phyloP scores from a whole-genome alignment of 2,329 filamentous ascomycete species.

The Didymella glomerata region DNA sequence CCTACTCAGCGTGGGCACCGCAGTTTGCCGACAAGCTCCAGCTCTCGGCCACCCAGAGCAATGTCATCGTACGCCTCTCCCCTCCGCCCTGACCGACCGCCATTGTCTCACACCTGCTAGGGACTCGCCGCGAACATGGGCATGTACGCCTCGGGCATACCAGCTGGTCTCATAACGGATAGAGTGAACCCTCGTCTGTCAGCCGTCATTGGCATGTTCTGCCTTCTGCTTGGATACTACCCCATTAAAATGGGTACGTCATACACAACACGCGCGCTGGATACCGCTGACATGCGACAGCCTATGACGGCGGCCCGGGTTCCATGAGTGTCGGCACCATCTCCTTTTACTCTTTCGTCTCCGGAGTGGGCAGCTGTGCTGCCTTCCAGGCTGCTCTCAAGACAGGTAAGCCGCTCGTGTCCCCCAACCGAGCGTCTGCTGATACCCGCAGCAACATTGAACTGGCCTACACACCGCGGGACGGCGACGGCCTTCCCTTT shows the following conservation, averaged over 20 bases:
- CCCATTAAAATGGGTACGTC: conserved; percentile 71
- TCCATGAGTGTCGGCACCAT: conserved; percentile 66
- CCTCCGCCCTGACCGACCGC: not conserved
- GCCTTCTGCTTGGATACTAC: conserved; percentile 83
- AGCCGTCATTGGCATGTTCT: conserved; percentile 75
- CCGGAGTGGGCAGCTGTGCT: conserved; percentile 87
- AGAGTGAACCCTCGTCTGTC: conserved; percentile 79
- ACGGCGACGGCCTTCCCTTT: conserved; percentile 94
- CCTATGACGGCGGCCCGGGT: conserved; percentile 74
- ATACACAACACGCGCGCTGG: not conserved
- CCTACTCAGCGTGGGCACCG: conserved; percentile 96
- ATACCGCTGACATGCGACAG: conserved; percentile 55
- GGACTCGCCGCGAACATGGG: conserved; percentile 82
- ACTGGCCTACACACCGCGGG: conserved; percentile 89
- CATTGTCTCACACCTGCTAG: conserved; percentile 45
- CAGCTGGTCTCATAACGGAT: conserved; percentile 88
- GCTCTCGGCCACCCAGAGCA: conserved; percentile 90
- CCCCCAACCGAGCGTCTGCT: conserved; percentile 13
- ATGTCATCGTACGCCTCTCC: conserved; percentile 74
- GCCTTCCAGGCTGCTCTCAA: conserved; percentile 93
- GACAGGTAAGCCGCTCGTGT: conserved; percentile 55
- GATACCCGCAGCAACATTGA: conserved; percentile 72
- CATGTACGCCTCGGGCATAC: conserved; percentile 92
- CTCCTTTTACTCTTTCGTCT: conserved; percentile 85
- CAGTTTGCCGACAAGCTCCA: conserved; percentile 89